Evolutionary conservation across 208 protist genomes (phyloP), one percentile per base, ranked within the genome.

Genomic region (Blastocrithidia nonstop): DNA sequence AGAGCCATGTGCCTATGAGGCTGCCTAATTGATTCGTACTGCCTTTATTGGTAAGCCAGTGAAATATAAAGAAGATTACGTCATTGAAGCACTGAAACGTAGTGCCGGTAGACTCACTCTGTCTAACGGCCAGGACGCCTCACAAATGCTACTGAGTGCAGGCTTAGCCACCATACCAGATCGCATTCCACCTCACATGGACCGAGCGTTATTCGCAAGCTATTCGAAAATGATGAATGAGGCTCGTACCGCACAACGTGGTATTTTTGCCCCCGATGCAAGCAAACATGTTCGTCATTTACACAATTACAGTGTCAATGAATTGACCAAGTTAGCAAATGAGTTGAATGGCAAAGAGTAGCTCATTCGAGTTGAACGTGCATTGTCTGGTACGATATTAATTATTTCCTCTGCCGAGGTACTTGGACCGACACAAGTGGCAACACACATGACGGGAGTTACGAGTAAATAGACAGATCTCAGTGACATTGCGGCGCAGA

Each of bases 1-100:
- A 40, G 86, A 94, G 7, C 81, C 81, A 19, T 94, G 66, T 57
- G 80, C 82, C 8, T 78, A 70, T 70, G 79, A 89, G 47, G 86
- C 86, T 6, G 63, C 58, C 0, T 81, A 94, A 66, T 68, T 90
- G 25, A 75, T 92, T 15, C 81, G 86, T 39, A 65, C 45, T 20
- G 61, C 50, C 6, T 85, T 87, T 40, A 91, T 94, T 46, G 86
- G 86, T 33, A 89, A 90, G 54, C 59, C 62, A 39, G 82, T 92
- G 25, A 61, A 72, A 31, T 94, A 92, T 40, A 61, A 57, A 15
- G 73, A 91, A 51, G 86, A 92, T 45, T 88, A 88, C 63, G 63
- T 68, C 40, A 90, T 92, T 47, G 82, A 94, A 26, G 56, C 64
- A 4, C 53, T 88, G 16, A 62, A 89, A 37, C 66, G 86, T 43